A percentile compares a stretch with the other conserved stretches of the same genome.
Conservation (phyloP, 768 basidiomycete genomes). For the Naganishia vishniacii region DNA sequence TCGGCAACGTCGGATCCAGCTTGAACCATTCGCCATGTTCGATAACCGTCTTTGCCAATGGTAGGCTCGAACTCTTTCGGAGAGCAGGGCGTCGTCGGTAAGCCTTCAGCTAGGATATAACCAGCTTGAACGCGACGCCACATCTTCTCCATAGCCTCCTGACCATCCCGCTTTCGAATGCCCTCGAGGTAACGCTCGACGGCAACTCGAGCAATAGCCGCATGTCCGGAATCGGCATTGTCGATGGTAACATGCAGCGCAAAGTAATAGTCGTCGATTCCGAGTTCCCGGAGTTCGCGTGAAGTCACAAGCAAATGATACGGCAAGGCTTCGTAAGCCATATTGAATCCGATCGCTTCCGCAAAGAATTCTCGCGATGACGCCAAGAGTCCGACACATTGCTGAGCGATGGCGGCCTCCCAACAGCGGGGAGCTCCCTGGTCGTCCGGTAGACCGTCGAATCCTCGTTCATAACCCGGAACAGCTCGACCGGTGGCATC, state of each 20-base stretch:
- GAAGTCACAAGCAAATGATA: constrained; percentile 43
- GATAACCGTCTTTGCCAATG: constrained; percentile 11
- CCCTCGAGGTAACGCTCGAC: constrained; percentile 39
- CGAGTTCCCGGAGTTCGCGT: constrained; percentile 38
- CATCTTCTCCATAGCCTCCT: constrained; percentile 26
- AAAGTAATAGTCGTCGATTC: constrained; percentile 43
- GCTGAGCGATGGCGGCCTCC: constrained; percentile 43
- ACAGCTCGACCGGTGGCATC: constrained; percentile 14
- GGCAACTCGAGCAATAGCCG: constrained; percentile 36
- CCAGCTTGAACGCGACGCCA: constrained; percentile 38
- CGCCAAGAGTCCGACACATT: constrained; percentile 39
- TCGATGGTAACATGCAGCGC: constrained; percentile 44
- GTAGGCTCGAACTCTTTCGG: constrained; percentile 31
- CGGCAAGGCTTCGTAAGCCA: constrained; percentile 43
- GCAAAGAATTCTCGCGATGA: constrained; percentile 36
- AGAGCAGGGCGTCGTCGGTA: constrained; percentile 38
- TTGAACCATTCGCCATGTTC: constrained; percentile 1
- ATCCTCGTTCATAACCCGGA: constrained; percentile 29
- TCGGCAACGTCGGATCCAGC: background rate
- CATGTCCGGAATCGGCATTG: constrained; percentile 41
- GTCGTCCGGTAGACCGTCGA: constrained; percentile 36
- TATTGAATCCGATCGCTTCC: constrained; percentile 45
- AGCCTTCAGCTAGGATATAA: constrained; percentile 36
- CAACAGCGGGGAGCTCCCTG: constrained; percentile 38
- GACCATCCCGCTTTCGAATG: constrained; percentile 32